phyloP scores from a whole-genome alignment of 495 filamentous ascomycete species.

The Lineolata rhizophorae region DNA sequence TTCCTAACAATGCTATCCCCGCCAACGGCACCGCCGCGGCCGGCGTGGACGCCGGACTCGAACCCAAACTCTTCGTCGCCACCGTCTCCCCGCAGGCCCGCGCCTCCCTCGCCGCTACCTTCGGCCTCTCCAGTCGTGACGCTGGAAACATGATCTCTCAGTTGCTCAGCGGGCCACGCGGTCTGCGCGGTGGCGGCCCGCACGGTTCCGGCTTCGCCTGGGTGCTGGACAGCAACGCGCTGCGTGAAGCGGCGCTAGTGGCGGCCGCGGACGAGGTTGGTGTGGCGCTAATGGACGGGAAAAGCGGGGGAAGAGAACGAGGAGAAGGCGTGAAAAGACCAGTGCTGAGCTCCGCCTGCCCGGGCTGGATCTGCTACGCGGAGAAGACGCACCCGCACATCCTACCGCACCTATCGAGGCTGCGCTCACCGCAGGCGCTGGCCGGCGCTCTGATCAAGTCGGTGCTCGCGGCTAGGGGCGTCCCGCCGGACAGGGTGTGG shows the following conservation, averaged over 20 bases:
- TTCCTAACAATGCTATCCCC: slow-evolving; percentile 2
- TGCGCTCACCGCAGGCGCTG: slow-evolving; percentile 88
- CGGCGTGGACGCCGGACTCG: slow-evolving; percentile 12
- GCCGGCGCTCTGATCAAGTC: slow-evolving; percentile 79
- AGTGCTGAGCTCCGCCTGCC: slow-evolving; percentile 76
- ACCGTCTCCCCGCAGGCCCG: slow-evolving; percentile 79
- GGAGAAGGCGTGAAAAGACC: slow-evolving; percentile 33
- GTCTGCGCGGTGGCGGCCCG: slow-evolving; percentile 43
- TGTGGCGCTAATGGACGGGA: slow-evolving; percentile 9
- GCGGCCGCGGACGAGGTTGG: slow-evolving; percentile 56
- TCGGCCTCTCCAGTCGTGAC: slow-evolving; percentile 45
- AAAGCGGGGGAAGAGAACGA: no score
- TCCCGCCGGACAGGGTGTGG: slow-evolving; percentile 69
- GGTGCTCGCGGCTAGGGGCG: slow-evolving; percentile 42
- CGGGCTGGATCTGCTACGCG: slow-evolving; percentile 96
- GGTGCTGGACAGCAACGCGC: slow-evolving; percentile 67
- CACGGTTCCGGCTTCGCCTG: slow-evolving; percentile 61
- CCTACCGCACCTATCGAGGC: slow-evolving; percentile 67
- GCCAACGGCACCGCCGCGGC: slow-evolving; percentile 1
- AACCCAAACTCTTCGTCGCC: slow-evolving; percentile 60
- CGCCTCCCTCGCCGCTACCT: slow-evolving; percentile 69
- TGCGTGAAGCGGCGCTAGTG: slow-evolving; percentile 55
- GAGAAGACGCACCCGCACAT: slow-evolving; percentile 92
- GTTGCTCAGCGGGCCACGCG: slow-evolving; percentile 46
- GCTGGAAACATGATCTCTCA: slow-evolving; percentile 67